Base-by-base conservation (phyloP, 179 eudicot genomes). In the Drosera spatulata region DNA sequence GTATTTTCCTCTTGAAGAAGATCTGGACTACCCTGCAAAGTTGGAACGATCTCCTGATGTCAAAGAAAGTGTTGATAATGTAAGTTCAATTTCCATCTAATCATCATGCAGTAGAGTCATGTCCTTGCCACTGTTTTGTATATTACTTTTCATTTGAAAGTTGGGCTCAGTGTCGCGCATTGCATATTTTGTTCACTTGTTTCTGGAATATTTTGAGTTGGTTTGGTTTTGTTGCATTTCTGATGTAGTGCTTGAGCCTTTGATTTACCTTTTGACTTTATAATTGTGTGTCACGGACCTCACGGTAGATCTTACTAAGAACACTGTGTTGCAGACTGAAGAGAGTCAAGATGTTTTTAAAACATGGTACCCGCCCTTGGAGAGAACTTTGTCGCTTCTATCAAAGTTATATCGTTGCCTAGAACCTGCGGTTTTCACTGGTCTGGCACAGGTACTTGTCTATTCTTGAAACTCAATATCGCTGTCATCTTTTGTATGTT, bases 331-430 rank as follows among this genome's bases (percentile, higher is more conserved):
- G 80, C 86, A 91, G 98, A 74, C 67, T 59, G 88, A 71, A 66
- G 85, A 73, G 62, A 82, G 70, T 62, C 67, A 80, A 69, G 89
- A 86, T 73, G 80, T 80, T 48, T 80, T 77, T 60, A 77, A 63
- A 59, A 77, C 91, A 50, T 91, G 96, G 98, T 91, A 88, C 61
- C 93, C 96, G 33, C 93, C 98, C 61, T 66, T 91, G 70, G 98
- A 91, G 78, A 91, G 84, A 78, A 88, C 98, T 55, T 42, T 91
- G 50, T 84, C 96, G 10, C 85, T 95, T 62, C 70, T 91, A 47
- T 88, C 93, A 33, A 88, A 91, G 72, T 67, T 91, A 70, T 88
- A 91, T 72, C 80, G 82, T 51, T 88, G 87, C 69, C 63, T 91
- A 66, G 98, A 91, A 63, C 79, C 85, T 65, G 79, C 68, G 58